phyloP scores from a whole-genome alignment of 1,139 yeast species.

The Magnusiomyces sp. region DNA sequence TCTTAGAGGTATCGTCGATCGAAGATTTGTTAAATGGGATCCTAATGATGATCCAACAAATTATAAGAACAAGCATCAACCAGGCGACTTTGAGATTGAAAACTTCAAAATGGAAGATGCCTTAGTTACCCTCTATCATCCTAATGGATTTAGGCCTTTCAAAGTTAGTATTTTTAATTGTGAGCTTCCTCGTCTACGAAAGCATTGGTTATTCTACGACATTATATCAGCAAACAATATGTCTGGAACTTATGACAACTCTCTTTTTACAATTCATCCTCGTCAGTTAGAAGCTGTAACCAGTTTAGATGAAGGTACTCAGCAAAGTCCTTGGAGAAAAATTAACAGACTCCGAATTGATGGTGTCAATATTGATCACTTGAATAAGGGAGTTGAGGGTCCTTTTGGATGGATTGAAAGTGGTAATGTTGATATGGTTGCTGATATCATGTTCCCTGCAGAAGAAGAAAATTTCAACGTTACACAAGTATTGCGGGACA shows the following conservation, averaged over 20 bases:
- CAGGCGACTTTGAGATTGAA: slow-evolving; percentile 92
- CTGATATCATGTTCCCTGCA: slow-evolving; percentile 76
- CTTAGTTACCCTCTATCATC: slow-evolving; percentile 72
- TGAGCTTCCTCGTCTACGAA: slow-evolving; percentile 68
- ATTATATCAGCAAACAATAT: slow-evolving; percentile 73
- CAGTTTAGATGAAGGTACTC: slow-evolving; percentile 16
- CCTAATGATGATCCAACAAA: slow-evolving; percentile 76
- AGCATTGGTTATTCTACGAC: slow-evolving; percentile 90
- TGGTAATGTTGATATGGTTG: slow-evolving; percentile 88
- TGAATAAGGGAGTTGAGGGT: slow-evolving; percentile 83
- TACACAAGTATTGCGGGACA: slow-evolving; percentile 33
- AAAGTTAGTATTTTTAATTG: slow-evolving; percentile 80
- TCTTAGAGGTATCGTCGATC: slow-evolving; percentile 81
- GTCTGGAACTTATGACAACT: slow-evolving; percentile 88
- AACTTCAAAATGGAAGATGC: slow-evolving; percentile 77
- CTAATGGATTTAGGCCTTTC: slow-evolving; percentile 71
- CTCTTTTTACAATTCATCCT: slow-evolving; percentile 84
- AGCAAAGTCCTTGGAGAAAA: slow-evolving; percentile 42
- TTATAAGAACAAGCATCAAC: slow-evolving; percentile 61
- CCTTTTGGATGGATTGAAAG: slow-evolving; percentile 95
- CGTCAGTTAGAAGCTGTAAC: slow-evolving; percentile 37
- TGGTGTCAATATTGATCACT: slow-evolving; percentile 75
- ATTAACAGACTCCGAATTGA: slow-evolving; percentile 79
- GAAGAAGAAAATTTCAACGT: slow-evolving; percentile 41
- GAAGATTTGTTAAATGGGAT: slow-evolving; percentile 80